Percentiles rank a stretch among this genome's conserved stretches.
Conservation (phyloP, 352 stramenopile genomes). For the Phytophthora multivora region DNA sequence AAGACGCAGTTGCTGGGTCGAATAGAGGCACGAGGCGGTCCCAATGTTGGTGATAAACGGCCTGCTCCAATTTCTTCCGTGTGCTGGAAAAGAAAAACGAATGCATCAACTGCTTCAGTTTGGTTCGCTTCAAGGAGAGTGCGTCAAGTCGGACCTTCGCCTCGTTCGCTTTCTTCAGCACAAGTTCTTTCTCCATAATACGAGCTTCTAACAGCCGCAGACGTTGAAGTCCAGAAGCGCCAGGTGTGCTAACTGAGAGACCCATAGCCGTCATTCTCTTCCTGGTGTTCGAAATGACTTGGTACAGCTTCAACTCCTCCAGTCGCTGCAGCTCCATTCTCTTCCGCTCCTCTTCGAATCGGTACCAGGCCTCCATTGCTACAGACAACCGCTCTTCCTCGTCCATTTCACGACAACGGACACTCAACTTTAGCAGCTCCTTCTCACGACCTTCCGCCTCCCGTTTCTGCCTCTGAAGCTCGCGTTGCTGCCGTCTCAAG, state of each 20-base stretch:
- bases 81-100: slow-evolving; percentile 36
- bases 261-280: slow-evolving; percentile 38
- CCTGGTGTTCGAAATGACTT: slow-evolving; percentile 26
- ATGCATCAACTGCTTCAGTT: slow-evolving; percentile 37
- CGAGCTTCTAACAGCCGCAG: slow-evolving; percentile 39
- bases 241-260: slow-evolving; percentile 40
- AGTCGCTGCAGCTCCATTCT: slow-evolving; percentile 38
- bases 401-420: slow-evolving; percentile 57
- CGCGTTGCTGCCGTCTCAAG: slow-evolving; percentile 53
- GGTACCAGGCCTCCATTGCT: slow-evolving; percentile 40
- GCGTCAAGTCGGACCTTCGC: slow-evolving; percentile 52
- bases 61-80: slow-evolving; percentile 52
- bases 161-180: slow-evolving; percentile 23
- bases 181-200: slow-evolving; percentile 40
- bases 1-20: slow-evolving; percentile 19
- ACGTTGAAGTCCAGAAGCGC: slow-evolving; percentile 30
- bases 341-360: slow-evolving; percentile 25
- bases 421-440: slow-evolving; percentile 33
- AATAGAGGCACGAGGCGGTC: slow-evolving; percentile 49
- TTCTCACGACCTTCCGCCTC: slow-evolving; percentile 36
- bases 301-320: slow-evolving; percentile 44
- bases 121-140: slow-evolving; percentile 38
- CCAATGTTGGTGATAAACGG: slow-evolving; percentile 46
- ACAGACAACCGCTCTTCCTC: slow-evolving; percentile 56
- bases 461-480: slow-evolving; percentile 35